Evolutionary conservation across 2,329 filamentous ascomycete genomes (phyloP), one percentile per base, ranked within the genome.

Genomic region (Leptographium wingfieldii): DNA sequence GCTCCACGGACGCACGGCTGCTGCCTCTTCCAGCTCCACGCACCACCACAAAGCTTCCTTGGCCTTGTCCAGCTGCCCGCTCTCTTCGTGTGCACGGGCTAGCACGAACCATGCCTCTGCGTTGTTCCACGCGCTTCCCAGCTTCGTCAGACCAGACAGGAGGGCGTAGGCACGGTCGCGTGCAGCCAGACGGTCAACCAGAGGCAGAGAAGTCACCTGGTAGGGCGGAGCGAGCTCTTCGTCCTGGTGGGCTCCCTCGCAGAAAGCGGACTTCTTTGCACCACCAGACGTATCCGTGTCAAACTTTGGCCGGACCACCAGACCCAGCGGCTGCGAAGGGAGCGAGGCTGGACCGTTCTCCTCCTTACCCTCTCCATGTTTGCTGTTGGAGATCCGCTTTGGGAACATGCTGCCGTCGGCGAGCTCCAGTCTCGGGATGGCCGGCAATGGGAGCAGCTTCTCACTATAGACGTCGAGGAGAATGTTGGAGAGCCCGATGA

Each of bases 11-110:
- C 94, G 83, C 55, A 96, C 81, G 0, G 87, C 90, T 64, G 83
- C 84, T 9, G 83, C 84, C 70, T 99, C 92, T 70, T 97, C 94
- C 35, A 99, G 77, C 73, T 96, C 91, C 14, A 99, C 88, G 67
- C 92, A 95, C 91, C 92, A 97, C 94, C 94, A 97, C 7, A 97
- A 79, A 54, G 92, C 90, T 66, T 94, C 88, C 74, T 92, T 95
- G 16, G 94, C 88, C 76, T 92, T 95, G 46, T 94, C 88, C 1
- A 83, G 73, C 74, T 96, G 89, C 0, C 87, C 88, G 60, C 89
- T 88, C 69, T 91, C 84, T 72, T 99, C 94, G 68, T 96, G 89
- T 11, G 90, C 91, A 63, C 90, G 80, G 0, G 91, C 89, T 40
- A 99, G 80, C 5, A 87, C 83, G 68, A 90, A 92, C 94, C 94